Base-by-base conservation (phyloP, 2,329 filamentous ascomycete genomes). In the Diaporthe velutina region DNA sequence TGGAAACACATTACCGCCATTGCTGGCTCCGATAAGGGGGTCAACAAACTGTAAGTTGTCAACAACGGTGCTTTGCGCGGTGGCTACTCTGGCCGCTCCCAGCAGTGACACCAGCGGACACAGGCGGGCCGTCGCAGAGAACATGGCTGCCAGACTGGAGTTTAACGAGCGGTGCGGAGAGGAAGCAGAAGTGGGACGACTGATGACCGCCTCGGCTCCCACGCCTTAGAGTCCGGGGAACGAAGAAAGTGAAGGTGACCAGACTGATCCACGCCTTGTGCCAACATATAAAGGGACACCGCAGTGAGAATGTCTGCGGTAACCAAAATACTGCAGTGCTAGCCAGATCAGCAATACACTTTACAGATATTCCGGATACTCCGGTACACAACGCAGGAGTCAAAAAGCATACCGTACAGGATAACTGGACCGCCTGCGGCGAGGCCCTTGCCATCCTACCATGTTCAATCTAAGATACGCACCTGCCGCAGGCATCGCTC, bases 1-100 rank as follows among this genome's bases (percentile, higher is more conserved):
- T 2, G 84, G 78, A 72, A 87, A 87, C 38, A 87, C 84, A 77
- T 87, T 86, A 55, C 85, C 83, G 28, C 83, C 83, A 30, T 84
- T 83, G 75, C 77, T 83, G 10, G 84, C 80, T 7, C 85, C 87
- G 55, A 88, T 83, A 54, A 88, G 81, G 12, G 82, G 83, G 73
- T 85, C 81, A 55, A 85, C 82, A 35, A 52, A 76, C 2, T 13
- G 52, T 5, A 76, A 15, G 45, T 76, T 76, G 33, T 72, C 61
- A 9, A 42, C 68, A 38, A 17, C 12, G 28, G 60, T 74, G 55
- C 45, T 70, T 50, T 74, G 72, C 10, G 52, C 45, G 19, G 61
- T 45, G 35, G 22, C 60, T 10, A 45, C 19, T 25, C n/a, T 42
- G 52, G 73, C 30, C 2, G n/a, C 68, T n/a, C 28, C 42, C n/a